Conservation (phyloP, 1,284 basidiomycete genomes). For the Stygiomarasmius scandens region DNA sequence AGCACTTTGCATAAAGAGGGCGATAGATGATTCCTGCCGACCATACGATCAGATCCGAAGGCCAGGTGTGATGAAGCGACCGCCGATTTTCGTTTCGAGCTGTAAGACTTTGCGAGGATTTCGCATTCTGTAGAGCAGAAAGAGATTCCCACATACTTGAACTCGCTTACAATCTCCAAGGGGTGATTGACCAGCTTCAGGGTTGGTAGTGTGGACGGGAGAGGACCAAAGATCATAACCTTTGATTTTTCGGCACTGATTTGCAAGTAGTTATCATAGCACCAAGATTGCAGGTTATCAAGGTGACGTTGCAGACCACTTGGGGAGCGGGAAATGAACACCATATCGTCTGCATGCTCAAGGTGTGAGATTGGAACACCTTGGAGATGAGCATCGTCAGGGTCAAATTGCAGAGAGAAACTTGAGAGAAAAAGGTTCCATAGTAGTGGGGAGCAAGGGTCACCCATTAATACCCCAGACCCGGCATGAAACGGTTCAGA, state of each 20-base stretch:
- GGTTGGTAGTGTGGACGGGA: neutral
- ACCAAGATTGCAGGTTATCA: no score
- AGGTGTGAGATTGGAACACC: constrained; percentile 24
- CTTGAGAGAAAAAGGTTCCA: constrained; percentile 17
- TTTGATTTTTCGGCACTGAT: no score
- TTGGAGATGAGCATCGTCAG: constrained; percentile 23
- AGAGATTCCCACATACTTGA: constrained; percentile 25
- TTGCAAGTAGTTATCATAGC: no score
- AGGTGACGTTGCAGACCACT: constrained; percentile 7
- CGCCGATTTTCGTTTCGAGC: constrained; percentile 23
- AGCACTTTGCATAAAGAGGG: constrained; percentile 17
- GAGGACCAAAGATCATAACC: no score
- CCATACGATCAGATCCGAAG: constrained; percentile 19
- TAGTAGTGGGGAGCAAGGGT: constrained; percentile 15
- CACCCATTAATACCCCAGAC: constrained; percentile 10
- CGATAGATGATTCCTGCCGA: constrained; percentile 24
- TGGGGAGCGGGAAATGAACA: constrained; percentile 24
- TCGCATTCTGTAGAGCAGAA: constrained; percentile 16
- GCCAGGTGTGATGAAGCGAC: constrained; percentile 13
- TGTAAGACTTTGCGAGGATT: constrained; percentile 24
- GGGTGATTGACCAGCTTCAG: no score
- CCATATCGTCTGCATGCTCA: constrained; percentile 34
- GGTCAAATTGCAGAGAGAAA: constrained; percentile 7
- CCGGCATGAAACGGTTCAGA: constrained; percentile 6
- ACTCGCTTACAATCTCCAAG: constrained; percentile 2